phyloP scores from a whole-genome alignment of 257 asterid genomes.

The Solanum chilense region DNA sequence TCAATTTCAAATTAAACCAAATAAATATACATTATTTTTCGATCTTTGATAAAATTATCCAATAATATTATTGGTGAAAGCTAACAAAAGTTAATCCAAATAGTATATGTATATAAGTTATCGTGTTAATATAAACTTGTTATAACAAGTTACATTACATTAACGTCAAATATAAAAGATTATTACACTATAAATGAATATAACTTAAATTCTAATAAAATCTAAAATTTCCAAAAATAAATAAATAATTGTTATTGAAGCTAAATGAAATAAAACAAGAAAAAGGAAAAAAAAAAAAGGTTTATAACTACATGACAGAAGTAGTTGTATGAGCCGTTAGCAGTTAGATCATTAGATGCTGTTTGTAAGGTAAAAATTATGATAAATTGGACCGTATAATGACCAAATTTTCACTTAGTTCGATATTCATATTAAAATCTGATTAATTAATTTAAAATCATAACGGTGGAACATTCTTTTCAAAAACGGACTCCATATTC shows the following conservation, averaged over 20 bases:
- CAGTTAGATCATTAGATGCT: not conserved
- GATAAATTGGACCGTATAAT: conserved; percentile 23
- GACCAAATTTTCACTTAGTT: not conserved
- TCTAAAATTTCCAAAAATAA: not conserved
- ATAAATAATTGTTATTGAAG: not conserved
- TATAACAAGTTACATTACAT: too few relatives aligned
- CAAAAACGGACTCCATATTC: not conserved
- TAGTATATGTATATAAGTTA: too few relatives aligned
- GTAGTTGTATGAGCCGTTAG: not conserved
- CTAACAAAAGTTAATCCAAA: too few relatives aligned
- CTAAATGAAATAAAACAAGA: not conserved
- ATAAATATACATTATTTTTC: not conserved
- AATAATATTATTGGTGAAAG: not conserved
- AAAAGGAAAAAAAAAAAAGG: not conserved
- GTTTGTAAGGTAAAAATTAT: not conserved
- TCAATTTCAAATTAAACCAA: not conserved
- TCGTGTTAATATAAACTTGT: too few relatives aligned
- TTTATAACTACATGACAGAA: not conserved
- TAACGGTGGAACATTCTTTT: not conserved
- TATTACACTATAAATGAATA: not conserved
- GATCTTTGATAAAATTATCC: not conserved
- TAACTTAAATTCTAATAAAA: not conserved
- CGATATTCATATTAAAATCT: not conserved
- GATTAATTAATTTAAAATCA: not conserved
- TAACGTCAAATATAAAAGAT: not conserved